A percentile compares a stretch with the other conserved stretches of the same genome.
phyloP scores from a whole-genome alignment of 208 protist species.

The Acanthamoeba healyi region DNA sequence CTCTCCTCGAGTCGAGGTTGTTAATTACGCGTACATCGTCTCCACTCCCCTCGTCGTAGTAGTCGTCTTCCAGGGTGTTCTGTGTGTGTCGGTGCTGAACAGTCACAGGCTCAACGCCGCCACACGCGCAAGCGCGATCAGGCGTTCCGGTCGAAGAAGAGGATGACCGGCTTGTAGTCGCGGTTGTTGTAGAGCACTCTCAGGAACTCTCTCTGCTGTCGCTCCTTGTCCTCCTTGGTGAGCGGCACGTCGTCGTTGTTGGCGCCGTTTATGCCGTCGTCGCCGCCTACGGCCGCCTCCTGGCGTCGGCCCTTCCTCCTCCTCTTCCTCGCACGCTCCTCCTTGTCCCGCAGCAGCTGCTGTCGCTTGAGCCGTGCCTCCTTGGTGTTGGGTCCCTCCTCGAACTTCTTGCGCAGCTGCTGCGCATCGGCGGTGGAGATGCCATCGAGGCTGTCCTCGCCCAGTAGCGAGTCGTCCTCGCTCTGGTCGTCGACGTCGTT shows the following conservation, averaged over 20 bases:
- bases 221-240: conserved; percentile 72
- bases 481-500: conserved; percentile 4
- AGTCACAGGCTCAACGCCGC: too few species aligned
- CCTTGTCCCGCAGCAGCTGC: conserved; percentile 14
- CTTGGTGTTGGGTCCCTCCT: conserved; percentile 16
- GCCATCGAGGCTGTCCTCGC: not conserved
- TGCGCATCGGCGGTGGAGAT: not conserved
- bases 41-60: too few species aligned
- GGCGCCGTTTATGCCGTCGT: not conserved
- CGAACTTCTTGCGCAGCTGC: not conserved
- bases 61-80: too few species aligned
- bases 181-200: conserved; percentile 55
- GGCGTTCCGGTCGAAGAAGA: conserved; percentile 61
- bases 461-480: not conserved
- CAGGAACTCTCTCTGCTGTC: conserved; percentile 58
- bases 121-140: too few species aligned
- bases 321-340: conserved; percentile 9
- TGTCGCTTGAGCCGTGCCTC: not conserved
- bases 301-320: not conserved
- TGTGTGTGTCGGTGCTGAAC: too few species aligned
- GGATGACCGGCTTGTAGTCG: conserved; percentile 67
- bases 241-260: conserved; percentile 54
- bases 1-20: too few species aligned
- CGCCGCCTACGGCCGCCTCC: not conserved
- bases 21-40: too few species aligned